These are phyloP conservation scores for Fomitopsis betulina DNA, from an alignment of 1,284 basidiomycete genomes.

Conservation along the genomic window DNA sequence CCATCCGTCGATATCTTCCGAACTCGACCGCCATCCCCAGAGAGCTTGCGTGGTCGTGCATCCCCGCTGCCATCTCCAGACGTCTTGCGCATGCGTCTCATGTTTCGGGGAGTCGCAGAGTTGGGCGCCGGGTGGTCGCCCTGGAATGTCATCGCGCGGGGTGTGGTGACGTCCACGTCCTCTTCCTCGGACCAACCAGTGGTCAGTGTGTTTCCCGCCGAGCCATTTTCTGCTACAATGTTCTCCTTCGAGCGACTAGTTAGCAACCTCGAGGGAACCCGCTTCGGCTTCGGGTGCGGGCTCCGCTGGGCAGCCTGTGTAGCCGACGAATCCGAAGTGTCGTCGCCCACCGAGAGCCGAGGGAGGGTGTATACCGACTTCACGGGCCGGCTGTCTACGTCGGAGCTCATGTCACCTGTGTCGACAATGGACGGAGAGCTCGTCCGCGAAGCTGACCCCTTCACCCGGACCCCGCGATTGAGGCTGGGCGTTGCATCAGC, in stretches of 20 bases:
- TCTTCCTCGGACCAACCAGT: conserved; percentile 53
- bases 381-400: conserved; percentile 16
- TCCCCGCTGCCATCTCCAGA: conserved; percentile 37
- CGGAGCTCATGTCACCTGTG: conserved; percentile 15
- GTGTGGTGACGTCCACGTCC: conserved; percentile 54
- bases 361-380: conserved; percentile 32
- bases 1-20: conserved; percentile 29
- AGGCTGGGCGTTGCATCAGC: conserved; percentile 20
- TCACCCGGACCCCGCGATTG: conserved; percentile 21
- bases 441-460: conserved; percentile 27
- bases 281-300: conserved; percentile 45
- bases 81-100: conserved; percentile 38
- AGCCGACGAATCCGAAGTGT: conserved; percentile 47
- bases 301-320: conserved; percentile 28
- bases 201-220: conserved; percentile 38
- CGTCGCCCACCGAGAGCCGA: conserved; percentile 21
- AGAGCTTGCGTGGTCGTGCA: conserved; percentile 28
- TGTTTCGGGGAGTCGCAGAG: conserved; percentile 31
- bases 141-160: conserved; percentile 48
- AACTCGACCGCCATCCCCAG: conserved; percentile 26
- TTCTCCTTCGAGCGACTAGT: conserved; percentile 37
- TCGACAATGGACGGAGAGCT: conserved; percentile 37
- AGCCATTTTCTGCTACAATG: conserved; percentile 29
- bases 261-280: conserved; percentile 38
- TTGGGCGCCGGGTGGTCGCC: conserved; percentile 21